Evolutionary conservation across 2,329 filamentous ascomycete species (phyloP), one percentile per base, ranked within the genome.

Genomic region (Geosmithia morbida): DNA sequence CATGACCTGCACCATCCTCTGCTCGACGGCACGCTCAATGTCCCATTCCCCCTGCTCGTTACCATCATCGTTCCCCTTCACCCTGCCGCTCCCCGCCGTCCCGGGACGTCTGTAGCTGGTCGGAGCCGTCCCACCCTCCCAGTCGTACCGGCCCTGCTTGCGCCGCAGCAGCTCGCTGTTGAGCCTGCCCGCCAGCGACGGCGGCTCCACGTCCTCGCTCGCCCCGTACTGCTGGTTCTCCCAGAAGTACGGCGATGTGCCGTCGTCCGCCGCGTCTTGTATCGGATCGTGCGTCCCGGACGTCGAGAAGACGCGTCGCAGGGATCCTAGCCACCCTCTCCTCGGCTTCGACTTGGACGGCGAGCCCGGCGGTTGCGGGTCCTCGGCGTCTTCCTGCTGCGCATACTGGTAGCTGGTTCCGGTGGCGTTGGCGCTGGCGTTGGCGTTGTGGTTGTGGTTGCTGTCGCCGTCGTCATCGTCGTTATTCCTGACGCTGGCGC

Each of bases 1-100:
- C 77, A 94, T 92, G 58, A 87, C 77, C 62, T 89, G 85, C 51
- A 89, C 84, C 8, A 85, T 69, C 19, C 83, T 67, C 49, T 75
- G 75, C 64, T 87, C 81, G 1, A 83, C 76, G 2, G 84, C 83
- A 48, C 74, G 71, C 60, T 89, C 85, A 40, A 89, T 77, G 55
- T 88, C 85, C 84, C 84, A 86, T 48, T 87, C 83, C 61, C 78
- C 81, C 48, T 83, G 79, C 30, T 68, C 66, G 3, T 37, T 37
- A 11, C n/a, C n/a, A n/a, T n/a, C n/a, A n/a, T n/a, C n/a, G n/a
- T n/a, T n/a, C n/a, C n/a, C n/a, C n/a, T 37, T 37, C 13, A 13
- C 11, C 14, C 11, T 16, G 14, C 13, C 13, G 11, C 37, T 58
- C 57, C 44, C 55, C 58, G 29, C 55, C 54, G 44, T 30, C 3